phyloP scores from a whole-genome alignment of 164 flowering plant species.

The Santalum album region DNA sequence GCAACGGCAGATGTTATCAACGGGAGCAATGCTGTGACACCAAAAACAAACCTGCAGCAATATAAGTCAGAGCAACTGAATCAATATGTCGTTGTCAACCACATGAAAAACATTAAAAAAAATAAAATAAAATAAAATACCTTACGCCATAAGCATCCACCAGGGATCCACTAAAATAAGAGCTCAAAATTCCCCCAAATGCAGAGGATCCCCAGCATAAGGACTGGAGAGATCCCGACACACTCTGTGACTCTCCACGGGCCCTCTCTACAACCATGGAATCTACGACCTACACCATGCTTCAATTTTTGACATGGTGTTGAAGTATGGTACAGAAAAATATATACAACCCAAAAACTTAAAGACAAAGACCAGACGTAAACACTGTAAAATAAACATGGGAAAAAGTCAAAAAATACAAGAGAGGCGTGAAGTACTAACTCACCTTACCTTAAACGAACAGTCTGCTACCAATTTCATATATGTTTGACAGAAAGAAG shows the following conservation, averaged over 20 bases:
- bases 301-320: conserved; percentile 17
- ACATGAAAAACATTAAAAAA: background rate
- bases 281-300: conserved; percentile 82
- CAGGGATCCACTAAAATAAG: conserved; percentile 96
- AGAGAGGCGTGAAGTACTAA: too few relatives aligned
- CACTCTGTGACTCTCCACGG: conserved; percentile 97
- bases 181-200: conserved; percentile 93
- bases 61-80: conserved; percentile 1
- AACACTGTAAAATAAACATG: background rate
- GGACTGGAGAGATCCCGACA: conserved; percentile 96
- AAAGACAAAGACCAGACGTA: background rate
- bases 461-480: too few relatives aligned
- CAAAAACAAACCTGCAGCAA: conserved; percentile 88
- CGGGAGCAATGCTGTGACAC: conserved; percentile 89
- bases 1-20: conserved; percentile 92
- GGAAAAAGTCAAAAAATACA: too few relatives aligned
- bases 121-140: conserved; percentile 24
- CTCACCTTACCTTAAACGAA: too few relatives aligned
- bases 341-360: background rate
- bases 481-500: too few relatives aligned
- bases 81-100: background rate
- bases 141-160: conserved; percentile 94
- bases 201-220: conserved; percentile 99
- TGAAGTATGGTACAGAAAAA: conserved; percentile 3
- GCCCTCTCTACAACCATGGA: conserved; percentile 99